phyloP scores from a whole-genome alignment of 179 eudicot genomes.

The Beta macrorhiza region DNA sequence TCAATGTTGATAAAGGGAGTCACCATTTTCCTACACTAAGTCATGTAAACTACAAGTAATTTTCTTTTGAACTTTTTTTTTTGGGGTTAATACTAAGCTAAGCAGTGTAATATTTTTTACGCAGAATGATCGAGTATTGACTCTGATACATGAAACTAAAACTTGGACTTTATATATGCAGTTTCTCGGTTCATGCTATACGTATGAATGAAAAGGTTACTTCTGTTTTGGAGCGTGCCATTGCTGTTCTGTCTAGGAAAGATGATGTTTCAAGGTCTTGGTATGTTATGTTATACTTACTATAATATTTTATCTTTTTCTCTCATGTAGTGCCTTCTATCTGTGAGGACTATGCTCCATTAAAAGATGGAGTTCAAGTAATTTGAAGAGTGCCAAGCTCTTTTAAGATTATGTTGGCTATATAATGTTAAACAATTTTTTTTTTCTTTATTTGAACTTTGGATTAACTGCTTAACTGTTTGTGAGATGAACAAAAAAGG shows the following conservation, averaged over 20 bases:
- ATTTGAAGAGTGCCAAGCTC: not conserved
- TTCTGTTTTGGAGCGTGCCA: constrained; percentile 80
- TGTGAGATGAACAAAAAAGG: too few species aligned
- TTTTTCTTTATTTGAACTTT: not conserved
- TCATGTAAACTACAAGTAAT: constrained; percentile 87
- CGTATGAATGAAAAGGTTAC: constrained; percentile 90
- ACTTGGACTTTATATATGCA: constrained; percentile 35
- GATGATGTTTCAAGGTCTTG: constrained; percentile 58
- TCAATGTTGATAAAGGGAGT: constrained; percentile 57
- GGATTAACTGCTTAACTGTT: too few species aligned
- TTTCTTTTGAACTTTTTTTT: constrained; percentile 7
- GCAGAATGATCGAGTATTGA: not conserved
- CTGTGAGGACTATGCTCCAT: constrained; percentile 1
- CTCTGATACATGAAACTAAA: constrained; percentile 17
- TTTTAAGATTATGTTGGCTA: not conserved
- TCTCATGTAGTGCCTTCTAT: not conserved
- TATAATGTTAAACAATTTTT: not conserved
- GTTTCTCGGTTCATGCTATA: constrained; percentile 95
- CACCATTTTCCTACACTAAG: constrained; percentile 76
- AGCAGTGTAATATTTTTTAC: not conserved
- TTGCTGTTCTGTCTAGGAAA: constrained; percentile 71
- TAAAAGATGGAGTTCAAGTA: not conserved
- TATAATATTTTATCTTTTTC: not conserved
- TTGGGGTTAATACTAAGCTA: constrained; percentile 14
- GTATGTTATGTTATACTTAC: constrained; percentile 31